Conservation (phyloP, 2,329 filamentous ascomycete genomes). For the Daldinia sp. region DNA sequence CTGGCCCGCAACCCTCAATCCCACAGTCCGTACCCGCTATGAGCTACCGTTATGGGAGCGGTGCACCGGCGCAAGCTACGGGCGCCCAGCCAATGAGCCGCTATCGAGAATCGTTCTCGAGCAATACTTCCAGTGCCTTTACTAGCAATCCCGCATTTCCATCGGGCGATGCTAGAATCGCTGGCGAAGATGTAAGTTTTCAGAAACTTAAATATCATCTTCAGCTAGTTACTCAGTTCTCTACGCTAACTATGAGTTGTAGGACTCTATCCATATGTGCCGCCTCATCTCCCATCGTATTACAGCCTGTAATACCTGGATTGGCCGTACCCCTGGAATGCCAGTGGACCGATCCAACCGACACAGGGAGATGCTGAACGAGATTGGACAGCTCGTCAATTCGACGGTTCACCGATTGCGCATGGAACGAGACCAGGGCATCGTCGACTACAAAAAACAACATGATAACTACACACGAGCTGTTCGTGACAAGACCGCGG, state of each 20-base stretch:
- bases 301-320: constrained; percentile 40
- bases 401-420: constrained; percentile 28
- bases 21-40: constrained; percentile 21
- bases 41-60: constrained; percentile 15
- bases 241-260: constrained; percentile 12
- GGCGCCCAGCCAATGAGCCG: not conserved
- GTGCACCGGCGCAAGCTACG: not conserved
- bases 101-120: constrained; percentile 9
- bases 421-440: constrained; percentile 38
- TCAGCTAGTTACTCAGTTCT: not conserved
- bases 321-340: constrained; percentile 42
- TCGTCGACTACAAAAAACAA: constrained; percentile 18
- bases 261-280: constrained; percentile 28
- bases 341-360: constrained; percentile 25
- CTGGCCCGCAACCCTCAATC: not conserved
- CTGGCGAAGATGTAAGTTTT: constrained; percentile 27
- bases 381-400: constrained; percentile 43
- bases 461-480: constrained; percentile 31
- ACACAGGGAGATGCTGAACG: constrained; percentile 40
- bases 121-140: constrained; percentile 3
- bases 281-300: constrained; percentile 35
- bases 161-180: not conserved
- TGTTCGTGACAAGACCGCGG: constrained; percentile 17
- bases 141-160: not conserved
- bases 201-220: not conserved